A percentile compares a stretch with the other conserved stretches of the same genome.
Conservation (phyloP, 345 rosid species). For the Rhizophora mangle region DNA sequence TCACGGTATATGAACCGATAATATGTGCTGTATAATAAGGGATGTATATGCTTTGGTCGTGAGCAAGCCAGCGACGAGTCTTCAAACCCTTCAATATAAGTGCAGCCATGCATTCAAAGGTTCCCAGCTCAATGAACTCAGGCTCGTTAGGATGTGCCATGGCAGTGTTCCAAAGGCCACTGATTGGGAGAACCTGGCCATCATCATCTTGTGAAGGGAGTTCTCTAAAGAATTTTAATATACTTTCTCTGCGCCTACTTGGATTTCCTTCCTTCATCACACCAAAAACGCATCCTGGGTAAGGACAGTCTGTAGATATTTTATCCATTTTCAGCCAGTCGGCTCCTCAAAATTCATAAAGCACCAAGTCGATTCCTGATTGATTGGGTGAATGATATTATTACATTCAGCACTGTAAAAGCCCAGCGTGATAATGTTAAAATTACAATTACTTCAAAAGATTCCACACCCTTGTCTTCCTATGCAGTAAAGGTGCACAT, state of each 20-base stretch:
- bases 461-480: background rate
- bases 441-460: background rate
- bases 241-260: slow-evolving; percentile 83
- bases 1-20: slow-evolving; percentile 98
- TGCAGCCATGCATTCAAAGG: slow-evolving; percentile 95
- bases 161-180: slow-evolving; percentile 99
- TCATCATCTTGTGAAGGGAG: slow-evolving; percentile 95
- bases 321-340: slow-evolving; percentile 52
- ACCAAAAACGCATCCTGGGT: slow-evolving; percentile 99
- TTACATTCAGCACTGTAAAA: slow-evolving; percentile 1
- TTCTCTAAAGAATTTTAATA: slow-evolving; percentile 87
- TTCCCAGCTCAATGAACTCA: slow-evolving; percentile 91
- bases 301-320: slow-evolving; percentile 80
- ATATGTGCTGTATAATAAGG: slow-evolving; percentile 99
- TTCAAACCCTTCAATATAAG: slow-evolving; percentile 96
- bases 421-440: background rate
- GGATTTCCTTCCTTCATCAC: slow-evolving; percentile 99
- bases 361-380: slow-evolving; percentile 8
- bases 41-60: slow-evolving; percentile 93
- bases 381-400: background rate
- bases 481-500: background rate
- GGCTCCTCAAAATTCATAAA: slow-evolving; percentile 1
- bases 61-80: slow-evolving; percentile 91
- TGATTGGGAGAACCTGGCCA: slow-evolving; percentile 96
- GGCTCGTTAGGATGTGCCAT: slow-evolving; percentile 99